Base-by-base conservation (phyloP, 306 rosid genomes). In the Cicer yamashitae region DNA sequence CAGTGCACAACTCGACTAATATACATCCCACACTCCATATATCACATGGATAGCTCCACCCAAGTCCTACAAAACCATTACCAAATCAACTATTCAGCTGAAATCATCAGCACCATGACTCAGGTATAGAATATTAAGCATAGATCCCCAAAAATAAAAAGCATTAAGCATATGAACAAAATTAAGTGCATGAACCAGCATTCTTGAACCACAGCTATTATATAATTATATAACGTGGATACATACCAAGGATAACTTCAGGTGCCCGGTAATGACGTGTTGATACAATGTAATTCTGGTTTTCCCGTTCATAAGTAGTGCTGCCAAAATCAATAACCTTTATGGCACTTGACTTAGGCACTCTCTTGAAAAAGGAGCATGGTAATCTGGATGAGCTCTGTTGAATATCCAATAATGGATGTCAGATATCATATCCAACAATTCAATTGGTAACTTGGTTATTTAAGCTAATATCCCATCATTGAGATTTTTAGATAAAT, bases 291-390 rank as follows among this genome's bases (percentile, higher is more conserved):
- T 94, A 94, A 47, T 65, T 91, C 73, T 90, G 99, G 76, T 90
- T 93, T 70, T 87, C 89, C 70, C 96, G 84, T 79, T 89, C 93
- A 75, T 92, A 92, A 6, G 96, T 94, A 50, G 99, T 91, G 82
- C 99, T 94, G 1, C 99, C 99, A 89, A 94, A 94, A 84, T 94
- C 99, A 82, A 94, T 94, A 47, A 94, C 99, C 84, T 94, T 94
- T 2, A 94, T 85, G n/a, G 97, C 88, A 78, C 96, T 91, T 8
- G 96, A 89, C 79, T 92, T 94, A 12, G 99, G 99, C 67, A 94
- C 87, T 74, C 90, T 90, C 84, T 94, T 94, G 70, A 71, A 90
- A 78, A 81, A 89, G 7, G 92, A 84, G 77, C 84, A 85, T 10
- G 96, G 94, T 10, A 96, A 89, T 67, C 96, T 90, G 66, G 93